Evolutionary conservation across 2,329 filamentous ascomycete species (phyloP).

Genomic region (Alternaria sp.): DNA sequence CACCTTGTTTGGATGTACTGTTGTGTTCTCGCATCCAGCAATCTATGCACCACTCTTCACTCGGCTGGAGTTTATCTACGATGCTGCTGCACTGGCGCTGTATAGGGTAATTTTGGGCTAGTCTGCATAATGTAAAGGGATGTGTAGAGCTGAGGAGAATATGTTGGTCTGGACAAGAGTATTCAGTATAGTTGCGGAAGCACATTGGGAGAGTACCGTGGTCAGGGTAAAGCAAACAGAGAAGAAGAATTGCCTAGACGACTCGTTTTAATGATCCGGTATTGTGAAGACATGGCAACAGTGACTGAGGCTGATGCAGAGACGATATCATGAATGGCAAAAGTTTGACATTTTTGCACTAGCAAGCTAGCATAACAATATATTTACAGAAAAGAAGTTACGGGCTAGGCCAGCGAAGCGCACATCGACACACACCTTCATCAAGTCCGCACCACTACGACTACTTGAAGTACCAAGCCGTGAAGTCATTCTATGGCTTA

Average conservation of each 20-base stretch:
- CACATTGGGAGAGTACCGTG: conserved; percentile 15
- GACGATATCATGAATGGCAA: background rate
- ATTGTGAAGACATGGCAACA: background rate
- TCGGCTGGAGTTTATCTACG: background rate
- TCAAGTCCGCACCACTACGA: background rate
- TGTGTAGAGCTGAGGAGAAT: conserved; percentile 1
- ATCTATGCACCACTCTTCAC: conserved; percentile 21
- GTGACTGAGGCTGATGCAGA: background rate
- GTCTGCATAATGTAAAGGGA: conserved; percentile 20
- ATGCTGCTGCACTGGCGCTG: conserved; percentile 16
- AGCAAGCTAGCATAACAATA: conserved; percentile 8
- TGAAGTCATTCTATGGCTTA: conserved; percentile 16
- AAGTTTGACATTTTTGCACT: conserved; percentile 10
- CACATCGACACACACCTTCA: background rate
- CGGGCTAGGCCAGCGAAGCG: background rate
- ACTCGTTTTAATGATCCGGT: background rate
- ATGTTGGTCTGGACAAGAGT: conserved; percentile 16
- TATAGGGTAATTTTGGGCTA: conserved; percentile 12
- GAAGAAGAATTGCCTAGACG: background rate
- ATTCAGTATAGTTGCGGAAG: conserved; percentile 16
- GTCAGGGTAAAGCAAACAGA: background rate
- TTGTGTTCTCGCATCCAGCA: conserved; percentile 18
- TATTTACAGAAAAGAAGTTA: conserved; percentile 10
- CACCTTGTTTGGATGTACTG: background rate
- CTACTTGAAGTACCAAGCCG: background rate